Conservation (phyloP, 2,329 filamentous ascomycete genomes). For the Aspergillus alliaceus region DNA sequence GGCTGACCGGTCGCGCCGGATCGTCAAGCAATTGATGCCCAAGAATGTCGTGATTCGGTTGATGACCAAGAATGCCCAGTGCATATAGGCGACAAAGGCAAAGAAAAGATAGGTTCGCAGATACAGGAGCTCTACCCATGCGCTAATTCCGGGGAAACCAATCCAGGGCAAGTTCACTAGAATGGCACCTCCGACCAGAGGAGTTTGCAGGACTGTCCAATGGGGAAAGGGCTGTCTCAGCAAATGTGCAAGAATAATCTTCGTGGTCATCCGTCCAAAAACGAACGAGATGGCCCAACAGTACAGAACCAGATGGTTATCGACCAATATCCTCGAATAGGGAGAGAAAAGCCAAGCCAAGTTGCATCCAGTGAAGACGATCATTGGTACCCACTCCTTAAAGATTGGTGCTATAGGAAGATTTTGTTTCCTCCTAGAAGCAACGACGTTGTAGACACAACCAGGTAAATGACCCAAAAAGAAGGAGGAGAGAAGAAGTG, state of each 20-base stretch:
- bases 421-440: constrained; percentile 69
- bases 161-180: constrained; percentile 79
- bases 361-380: constrained; percentile 73
- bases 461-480: constrained; percentile 78
- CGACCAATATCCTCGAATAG: constrained; percentile 73
- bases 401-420: constrained; percentile 80
- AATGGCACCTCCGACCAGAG: constrained; percentile 80
- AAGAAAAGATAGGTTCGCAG: constrained; percentile 83
- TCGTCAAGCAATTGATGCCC: constrained; percentile 92
- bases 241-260: constrained; percentile 95
- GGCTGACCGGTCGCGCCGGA: constrained; percentile 48
- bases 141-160: constrained; percentile 66
- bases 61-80: constrained; percentile 90
- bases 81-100: constrained; percentile 80
- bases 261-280: constrained; percentile 96
- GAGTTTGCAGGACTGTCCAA: constrained; percentile 89
- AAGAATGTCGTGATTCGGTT: constrained; percentile 88
- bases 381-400: constrained; percentile 90
- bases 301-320: constrained; percentile 89
- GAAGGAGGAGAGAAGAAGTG: constrained; percentile 65
- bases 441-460: constrained; percentile 82
- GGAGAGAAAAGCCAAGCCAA: constrained; percentile 87
- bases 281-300: constrained; percentile 95
- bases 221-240: constrained; percentile 92
- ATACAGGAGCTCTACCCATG: constrained; percentile 72